Conservation (phyloP, 2,329 filamentous ascomycete genomes). For the Xylariales sp. region DNA sequence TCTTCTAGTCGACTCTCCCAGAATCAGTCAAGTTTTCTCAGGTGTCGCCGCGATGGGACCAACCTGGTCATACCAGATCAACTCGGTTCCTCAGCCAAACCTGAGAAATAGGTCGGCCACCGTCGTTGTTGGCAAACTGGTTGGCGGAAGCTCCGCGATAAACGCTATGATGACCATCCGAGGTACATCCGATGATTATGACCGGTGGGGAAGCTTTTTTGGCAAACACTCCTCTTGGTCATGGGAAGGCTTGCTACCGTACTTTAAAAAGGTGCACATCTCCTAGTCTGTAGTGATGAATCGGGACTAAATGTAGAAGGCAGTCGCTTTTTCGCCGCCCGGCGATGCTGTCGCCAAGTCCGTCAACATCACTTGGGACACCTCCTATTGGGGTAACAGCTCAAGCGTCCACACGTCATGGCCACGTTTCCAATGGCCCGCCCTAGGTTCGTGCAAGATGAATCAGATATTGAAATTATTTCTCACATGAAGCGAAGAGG, state of each 20-base stretch:
- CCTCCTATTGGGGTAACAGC: slow-evolving; percentile 53
- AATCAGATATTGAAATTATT: background rate
- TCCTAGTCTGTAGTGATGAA: background rate
- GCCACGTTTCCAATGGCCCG: slow-evolving; percentile 55
- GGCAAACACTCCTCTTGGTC: slow-evolving; percentile 46
- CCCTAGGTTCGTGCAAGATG: slow-evolving; percentile 37
- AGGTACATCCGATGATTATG: slow-evolving; percentile 48
- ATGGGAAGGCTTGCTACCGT: slow-evolving; percentile 50
- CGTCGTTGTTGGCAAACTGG: slow-evolving; percentile 44
- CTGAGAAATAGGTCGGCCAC: slow-evolving; percentile 41
- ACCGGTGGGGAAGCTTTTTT: slow-evolving; percentile 52
- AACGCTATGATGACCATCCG: slow-evolving; percentile 49
- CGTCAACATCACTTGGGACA: slow-evolving; percentile 50
- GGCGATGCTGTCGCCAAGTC: slow-evolving; percentile 41
- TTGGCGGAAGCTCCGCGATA: slow-evolving; percentile 48
- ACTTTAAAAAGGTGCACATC: slow-evolving; percentile 49
- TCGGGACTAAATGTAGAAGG: slow-evolving; percentile 21
- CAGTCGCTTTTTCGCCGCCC: slow-evolving; percentile 43
- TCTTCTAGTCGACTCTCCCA: slow-evolving; percentile 42
- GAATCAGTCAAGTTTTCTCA: slow-evolving; percentile 45
- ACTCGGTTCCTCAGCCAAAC: slow-evolving; percentile 45
- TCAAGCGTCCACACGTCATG: slow-evolving; percentile 54
- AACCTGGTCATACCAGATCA: slow-evolving; percentile 45
- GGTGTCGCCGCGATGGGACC: slow-evolving; percentile 43
- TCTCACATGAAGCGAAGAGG: slow-evolving; percentile 34